Conservation (phyloP, 192 early-diverging fungal genomes). For the Backusella mclennaniae region DNA sequence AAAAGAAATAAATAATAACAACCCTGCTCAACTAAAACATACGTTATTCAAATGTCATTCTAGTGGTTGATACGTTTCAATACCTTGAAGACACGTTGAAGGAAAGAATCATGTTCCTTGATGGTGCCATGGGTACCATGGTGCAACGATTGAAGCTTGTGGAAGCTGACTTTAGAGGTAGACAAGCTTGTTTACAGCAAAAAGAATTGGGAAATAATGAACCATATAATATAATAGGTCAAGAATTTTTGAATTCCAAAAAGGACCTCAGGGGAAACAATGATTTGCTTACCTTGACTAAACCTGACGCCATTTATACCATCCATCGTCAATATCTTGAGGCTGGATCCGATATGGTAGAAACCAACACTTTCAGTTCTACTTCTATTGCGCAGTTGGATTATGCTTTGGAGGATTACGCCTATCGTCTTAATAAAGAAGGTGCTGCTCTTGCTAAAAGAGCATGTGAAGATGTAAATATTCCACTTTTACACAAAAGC, state of each 20-base stretch:
- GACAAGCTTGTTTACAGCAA: not conserved
- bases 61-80: conserved; percentile 42
- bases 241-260: conserved; percentile 78
- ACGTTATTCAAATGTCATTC: not conserved
- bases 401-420: conserved; percentile 81
- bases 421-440: conserved; percentile 92
- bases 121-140: conserved; percentile 96
- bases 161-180: conserved; percentile 85
- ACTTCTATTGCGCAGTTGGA: conserved; percentile 93
- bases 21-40: not conserved
- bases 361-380: conserved; percentile 95
- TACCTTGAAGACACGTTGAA: conserved; percentile 76
- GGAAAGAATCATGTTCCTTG: conserved; percentile 93
- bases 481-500: too few species aligned
- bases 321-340: conserved; percentile 92
- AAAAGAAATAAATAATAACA: too few species aligned
- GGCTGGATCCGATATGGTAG: conserved; percentile 91
- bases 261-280: conserved; percentile 96
- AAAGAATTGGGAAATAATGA: not conserved
- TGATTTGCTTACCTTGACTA: conserved; percentile 90
- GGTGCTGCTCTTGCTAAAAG: conserved; percentile 82
- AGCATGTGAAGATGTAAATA: conserved; percentile 71
- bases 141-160: conserved; percentile 81
- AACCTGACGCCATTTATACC: conserved; percentile 82
- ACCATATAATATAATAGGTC: conserved; percentile 37